Evolutionary conservation across 2,329 filamentous ascomycete genomes (phyloP), one percentile per base, ranked within the genome.

Genomic region (Coniella lustricola): DNA sequence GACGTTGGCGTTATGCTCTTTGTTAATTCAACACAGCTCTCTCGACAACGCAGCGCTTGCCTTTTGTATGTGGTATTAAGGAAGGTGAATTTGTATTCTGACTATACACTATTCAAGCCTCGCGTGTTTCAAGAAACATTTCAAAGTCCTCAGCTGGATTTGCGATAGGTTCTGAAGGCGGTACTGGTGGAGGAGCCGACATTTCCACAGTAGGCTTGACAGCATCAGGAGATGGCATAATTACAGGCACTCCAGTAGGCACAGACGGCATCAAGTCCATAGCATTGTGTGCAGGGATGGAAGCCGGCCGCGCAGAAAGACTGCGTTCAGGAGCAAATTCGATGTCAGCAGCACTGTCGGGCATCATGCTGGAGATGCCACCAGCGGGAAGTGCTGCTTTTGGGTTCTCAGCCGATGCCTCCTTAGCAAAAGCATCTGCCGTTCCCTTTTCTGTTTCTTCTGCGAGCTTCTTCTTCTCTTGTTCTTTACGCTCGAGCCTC

Each of bases 401-500:
- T 16, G 25, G 17, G n/a, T 17, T 29, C 2, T 40, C n/a, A 2
- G 18, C 12, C n/a, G 18, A 22, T 3, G 21, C 20, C 8, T 46
- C 10, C 7, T 29, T 22, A 18, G n/a, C 35, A 2, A 40, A n/a
- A 25, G 38, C 35, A 17, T 31, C 39, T 21, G 17, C 14, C 4
- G 43, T 38, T 43, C 41, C 41, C 39, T 43, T 37, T 13, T 46
- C 39, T 37, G 42, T 48, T 7, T 37, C 31, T 16, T 52, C 51
- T 18, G 36, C 40, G 3, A 42, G 49, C 12, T 29, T 33, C 18
- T 41, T 49, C 46, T 44, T 47, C 39, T 40, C 45, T 32, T 45
- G 48, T 33, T 47, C 49, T 40, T 46, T 49, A 33, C 44, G 44
- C 37, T 56, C 56, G 7, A 59, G 38, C 47, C 56, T 51, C 37